phyloP scores from a whole-genome alignment of 2,329 filamentous ascomycete genomes.

The Fusarium mundagurra region DNA sequence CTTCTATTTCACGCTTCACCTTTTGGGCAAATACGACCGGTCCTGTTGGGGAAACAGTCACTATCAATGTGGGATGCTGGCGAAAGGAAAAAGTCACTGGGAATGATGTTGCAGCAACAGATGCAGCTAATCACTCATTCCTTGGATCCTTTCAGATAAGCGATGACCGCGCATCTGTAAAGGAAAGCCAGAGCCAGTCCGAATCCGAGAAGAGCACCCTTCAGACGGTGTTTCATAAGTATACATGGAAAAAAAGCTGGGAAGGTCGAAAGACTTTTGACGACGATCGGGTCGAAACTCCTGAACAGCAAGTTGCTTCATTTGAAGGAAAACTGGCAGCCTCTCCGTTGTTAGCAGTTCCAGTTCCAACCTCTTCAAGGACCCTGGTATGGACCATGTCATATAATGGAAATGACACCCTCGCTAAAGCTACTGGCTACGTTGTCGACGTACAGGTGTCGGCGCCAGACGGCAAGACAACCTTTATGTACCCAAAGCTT shows the following conservation, averaged over 20 bases:
- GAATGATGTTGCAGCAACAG: fast-evolving
- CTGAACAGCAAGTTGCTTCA: not conserved
- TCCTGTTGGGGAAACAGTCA: not conserved
- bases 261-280: not conserved
- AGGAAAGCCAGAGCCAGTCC: not conserved
- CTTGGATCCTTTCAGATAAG: not conserved
- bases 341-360: not conserved
- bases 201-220: not conserved
- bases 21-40: not conserved
- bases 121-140: not conserved
- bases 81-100: not conserved
- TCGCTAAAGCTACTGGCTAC: not conserved
- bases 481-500: not conserved
- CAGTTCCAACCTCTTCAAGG: not conserved
- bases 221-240: not conserved
- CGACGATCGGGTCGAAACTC: not conserved
- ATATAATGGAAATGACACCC: not conserved
- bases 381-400: not conserved
- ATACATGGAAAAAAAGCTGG: not conserved
- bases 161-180: not conserved
- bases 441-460: not conserved
- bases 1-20: not conserved
- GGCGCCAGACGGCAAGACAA: not conserved
- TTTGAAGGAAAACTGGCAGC: not conserved
- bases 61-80: not conserved